A percentile compares a stretch with the other conserved stretches of the same genome.
Conservation (phyloP, 345 rosid species). For the Boechera retrofracta region DNA sequence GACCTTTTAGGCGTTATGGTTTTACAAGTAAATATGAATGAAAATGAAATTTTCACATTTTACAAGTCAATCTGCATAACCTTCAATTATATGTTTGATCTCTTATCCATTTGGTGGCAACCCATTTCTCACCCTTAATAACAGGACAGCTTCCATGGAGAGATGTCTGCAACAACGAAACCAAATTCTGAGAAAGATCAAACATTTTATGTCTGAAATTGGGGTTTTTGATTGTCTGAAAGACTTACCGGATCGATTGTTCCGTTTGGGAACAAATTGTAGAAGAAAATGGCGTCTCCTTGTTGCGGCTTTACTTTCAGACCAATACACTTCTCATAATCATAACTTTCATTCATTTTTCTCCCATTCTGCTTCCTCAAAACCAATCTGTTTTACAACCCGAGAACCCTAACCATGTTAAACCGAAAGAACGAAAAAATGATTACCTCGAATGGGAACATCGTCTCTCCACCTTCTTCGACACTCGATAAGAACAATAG, state of each 20-base stretch:
- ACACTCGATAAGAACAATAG: conserved; percentile 67
- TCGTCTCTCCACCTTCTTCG: conserved; percentile 77
- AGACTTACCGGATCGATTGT: conserved; percentile 62
- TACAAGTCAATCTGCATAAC: background rate
- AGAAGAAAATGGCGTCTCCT: conserved; percentile 75
- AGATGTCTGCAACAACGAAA: conserved; percentile 52
- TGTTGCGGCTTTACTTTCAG: conserved; percentile 61
- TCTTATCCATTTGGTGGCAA: conserved; percentile 76
- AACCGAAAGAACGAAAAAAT: background rate
- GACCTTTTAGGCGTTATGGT: background rate
- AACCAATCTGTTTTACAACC: background rate
- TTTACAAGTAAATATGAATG: conserved; percentile 30
- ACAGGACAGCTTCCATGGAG: conserved; percentile 71
- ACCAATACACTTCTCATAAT: conserved; percentile 58
- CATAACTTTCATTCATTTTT: conserved; percentile 52
- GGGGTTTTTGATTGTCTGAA: background rate
- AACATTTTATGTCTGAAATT: background rate
- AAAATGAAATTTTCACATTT: background rate
- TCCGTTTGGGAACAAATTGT: conserved; percentile 60
- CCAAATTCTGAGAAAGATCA: conserved; percentile 4
- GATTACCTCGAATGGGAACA: conserved; percentile 71
- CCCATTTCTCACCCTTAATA: conserved; percentile 70
- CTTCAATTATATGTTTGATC: conserved; percentile 44
- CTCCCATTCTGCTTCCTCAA: conserved; percentile 53
- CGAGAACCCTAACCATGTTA: background rate